phyloP scores from a whole-genome alignment of 495 filamentous ascomycete genomes.

The Trichoderma virens region DNA sequence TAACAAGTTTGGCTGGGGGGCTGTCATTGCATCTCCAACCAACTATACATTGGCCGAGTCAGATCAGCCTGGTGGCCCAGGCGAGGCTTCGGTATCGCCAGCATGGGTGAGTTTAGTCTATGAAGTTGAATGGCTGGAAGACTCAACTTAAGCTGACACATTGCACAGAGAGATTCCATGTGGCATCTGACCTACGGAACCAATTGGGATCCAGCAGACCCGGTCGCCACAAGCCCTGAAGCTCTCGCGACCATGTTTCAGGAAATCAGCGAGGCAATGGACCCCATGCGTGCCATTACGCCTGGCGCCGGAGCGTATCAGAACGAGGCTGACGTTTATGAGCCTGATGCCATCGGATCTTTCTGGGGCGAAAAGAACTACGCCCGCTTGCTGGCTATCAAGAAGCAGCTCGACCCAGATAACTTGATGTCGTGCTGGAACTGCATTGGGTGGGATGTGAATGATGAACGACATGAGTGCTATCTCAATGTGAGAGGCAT shows the following conservation, averaged over 20 bases:
- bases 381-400: neutral
- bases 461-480: neutral
- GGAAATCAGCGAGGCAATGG: neutral
- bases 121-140: no score
- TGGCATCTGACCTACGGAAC: no score
- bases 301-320: neutral
- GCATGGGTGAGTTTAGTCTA: no score
- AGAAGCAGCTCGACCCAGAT: neutral
- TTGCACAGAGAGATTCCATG: no score
- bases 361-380: neutral
- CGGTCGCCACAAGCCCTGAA: neutral
- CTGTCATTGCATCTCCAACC: no score
- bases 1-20: no score
- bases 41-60: no score
- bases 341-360: neutral
- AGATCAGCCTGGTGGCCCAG: no score
- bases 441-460: neutral
- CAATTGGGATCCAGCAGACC: no score
- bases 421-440: neutral
- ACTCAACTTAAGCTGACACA: no score
- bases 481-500: neutral
- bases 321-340: neutral
- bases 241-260: neutral
- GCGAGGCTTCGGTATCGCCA: no score
- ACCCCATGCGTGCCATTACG: neutral